phyloP scores from a whole-genome alignment of 129 eudicot species.

The Tagetes patula region DNA sequence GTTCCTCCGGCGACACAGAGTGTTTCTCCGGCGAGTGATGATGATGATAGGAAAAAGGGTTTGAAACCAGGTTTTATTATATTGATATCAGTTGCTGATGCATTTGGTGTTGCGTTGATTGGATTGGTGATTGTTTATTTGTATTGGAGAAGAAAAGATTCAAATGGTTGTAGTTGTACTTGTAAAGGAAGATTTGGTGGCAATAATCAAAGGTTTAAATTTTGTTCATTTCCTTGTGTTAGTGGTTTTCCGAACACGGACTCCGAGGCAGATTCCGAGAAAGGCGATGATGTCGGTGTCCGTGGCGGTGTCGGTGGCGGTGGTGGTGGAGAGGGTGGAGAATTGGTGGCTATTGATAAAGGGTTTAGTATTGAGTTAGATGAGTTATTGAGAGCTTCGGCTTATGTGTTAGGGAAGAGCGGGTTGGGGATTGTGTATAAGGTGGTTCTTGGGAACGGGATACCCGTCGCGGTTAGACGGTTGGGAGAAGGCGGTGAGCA shows the following conservation, averaged over 20 bases:
- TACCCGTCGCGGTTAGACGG: conserved; percentile 94
- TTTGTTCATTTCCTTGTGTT: conserved; percentile 58
- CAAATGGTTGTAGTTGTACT: conserved; percentile 76
- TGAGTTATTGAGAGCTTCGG: conserved; percentile 91
- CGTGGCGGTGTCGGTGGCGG: conserved; percentile 28
- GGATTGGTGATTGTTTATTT: conserved; percentile 73
- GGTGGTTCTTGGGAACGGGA: conserved; percentile 90
- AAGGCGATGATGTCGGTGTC: conserved; percentile 49
- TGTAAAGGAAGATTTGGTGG: conserved; percentile 73
- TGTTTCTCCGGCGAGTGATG: conserved; percentile 29
- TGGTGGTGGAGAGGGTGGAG: conserved; percentile 63
- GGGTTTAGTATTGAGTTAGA: conserved; percentile 82
- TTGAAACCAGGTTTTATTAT: conserved; percentile 73
- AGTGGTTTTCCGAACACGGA: conserved; percentile 49
- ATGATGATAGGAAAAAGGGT: conserved; percentile 40
- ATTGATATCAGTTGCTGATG: conserved; percentile 76
- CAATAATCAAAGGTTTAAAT: conserved; percentile 38
- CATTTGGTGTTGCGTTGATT: conserved; percentile 68
- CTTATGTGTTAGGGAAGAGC: conserved; percentile 95
- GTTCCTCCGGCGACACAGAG: conserved; percentile 41
- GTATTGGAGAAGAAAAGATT: conserved; percentile 83
- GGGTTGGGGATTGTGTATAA: conserved; percentile 95
- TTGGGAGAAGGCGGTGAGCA: conserved; percentile 98
- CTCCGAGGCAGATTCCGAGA: conserved; percentile 70
- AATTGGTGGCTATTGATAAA: conserved; percentile 82